Evolutionary conservation across 352 stramenopile species (phyloP), one percentile per base, ranked within the genome.

Genomic region (Pythium dissimile): DNA sequence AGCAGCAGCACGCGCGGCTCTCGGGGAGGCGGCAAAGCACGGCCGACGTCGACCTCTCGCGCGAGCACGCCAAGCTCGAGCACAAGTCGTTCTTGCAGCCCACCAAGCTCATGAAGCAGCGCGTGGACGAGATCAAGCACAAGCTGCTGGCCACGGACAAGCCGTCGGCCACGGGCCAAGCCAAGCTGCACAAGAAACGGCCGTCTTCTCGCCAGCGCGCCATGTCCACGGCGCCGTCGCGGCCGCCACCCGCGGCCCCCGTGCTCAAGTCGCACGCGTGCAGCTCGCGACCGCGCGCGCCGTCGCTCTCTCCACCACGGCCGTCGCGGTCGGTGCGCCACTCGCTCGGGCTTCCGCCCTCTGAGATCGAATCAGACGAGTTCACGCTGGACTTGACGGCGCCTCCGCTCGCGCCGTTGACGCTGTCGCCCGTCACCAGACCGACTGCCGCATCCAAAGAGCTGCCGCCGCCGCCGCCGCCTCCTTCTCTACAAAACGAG

Each of bases 41-140:
- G 10, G 26, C 50, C 11, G 41, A 51, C 18, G 28, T 48, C 24
- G 43, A 57, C 28, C 12, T 56, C 6, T 15, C 18, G 28, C 30
- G 60, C 71, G 48, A 73, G 46, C 68, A 67, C 39, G 68, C 52
- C 15, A 35, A 52, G 3, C 59, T 86, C 42, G 72, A 74, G 45
- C 55, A 24, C 43, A 89, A 85, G 65, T 84, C 71, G 21, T 89
- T 86, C 39, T 70, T 77, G 64, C 75, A 85, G 47, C 66, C 71
- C 13, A 86, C 77, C n/a, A 79, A 86, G 48, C 62, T 76, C 26
- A 59, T 56, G 42, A 20, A 64, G 54, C 54, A 69, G 43, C 53
- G 61, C 16, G 24, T 60, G 1, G 48, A 53, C 3, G 52, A 69
- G 35, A 46, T 58, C 42, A 44, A 47, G 15, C 47, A 52, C n/a